Evolutionary conservation across 306 rosid species (phyloP), one percentile per base, ranked within the genome.

Genomic region (Astragalus membranaceus): DNA sequence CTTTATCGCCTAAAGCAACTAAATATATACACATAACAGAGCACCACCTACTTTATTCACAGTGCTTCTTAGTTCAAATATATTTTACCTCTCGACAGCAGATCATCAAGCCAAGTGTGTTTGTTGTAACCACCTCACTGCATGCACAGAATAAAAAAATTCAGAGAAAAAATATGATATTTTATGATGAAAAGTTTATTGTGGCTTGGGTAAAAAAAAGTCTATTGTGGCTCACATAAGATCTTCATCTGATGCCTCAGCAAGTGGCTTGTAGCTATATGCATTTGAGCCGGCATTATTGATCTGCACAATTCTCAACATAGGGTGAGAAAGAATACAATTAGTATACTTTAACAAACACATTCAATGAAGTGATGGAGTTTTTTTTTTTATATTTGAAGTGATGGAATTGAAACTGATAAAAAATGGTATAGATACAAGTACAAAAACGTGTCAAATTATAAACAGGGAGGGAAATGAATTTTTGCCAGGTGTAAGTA

Each of bases 271-370:
- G 75, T 75, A 85, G 82, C 94, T 85, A 81, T 93, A 93, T 33
- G 98, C 97, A 78, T 93, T 90, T 75, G 97, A 93, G 78, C 98
- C 98, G 77, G 98, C 98, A 78, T 93, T 93, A 79, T 93, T 93
- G 69, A 90, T 93, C 98, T 93, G 88, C 86, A 87, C 52, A 70
- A 61, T 55, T 67, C 73, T 75, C 80, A 79, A 85, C 76, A 73
- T 53, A 78, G 49, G 74, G 65, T 64, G 65, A 80, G 76, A n/a
- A n/a, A 64, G 39, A 64, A 72, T 6, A 55, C 6, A 59, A 80
- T 67, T 67, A 70, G 83, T 48, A 69, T 67, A 62, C 68, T 17
- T 51, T 69, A 70, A 67, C 64, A 70, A 46, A 39, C 17, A 55
- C 57, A 8, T 73, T 49, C 29, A 62, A 63, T 23, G 16, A 57